These are phyloP conservation scores for Puccinia horiana DNA, from an alignment of 1,284 basidiomycete species.

Conservation along the genomic window DNA sequence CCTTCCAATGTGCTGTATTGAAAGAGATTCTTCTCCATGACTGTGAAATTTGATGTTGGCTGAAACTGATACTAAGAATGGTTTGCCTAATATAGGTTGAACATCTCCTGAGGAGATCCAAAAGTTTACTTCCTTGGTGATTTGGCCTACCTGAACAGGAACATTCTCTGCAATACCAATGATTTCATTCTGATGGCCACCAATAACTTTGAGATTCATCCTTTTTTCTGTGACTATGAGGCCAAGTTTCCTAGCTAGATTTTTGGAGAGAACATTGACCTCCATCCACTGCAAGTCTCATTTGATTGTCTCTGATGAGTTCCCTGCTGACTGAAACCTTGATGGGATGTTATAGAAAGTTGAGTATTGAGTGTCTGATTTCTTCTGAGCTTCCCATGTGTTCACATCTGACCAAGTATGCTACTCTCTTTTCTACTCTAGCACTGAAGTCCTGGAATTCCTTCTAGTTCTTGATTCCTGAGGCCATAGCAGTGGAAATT, in stretches of 20 bases:
- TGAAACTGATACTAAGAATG: background rate
- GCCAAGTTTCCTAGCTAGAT: background rate
- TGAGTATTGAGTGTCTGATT: background rate
- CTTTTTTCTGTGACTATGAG: no score
- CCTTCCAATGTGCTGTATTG: background rate
- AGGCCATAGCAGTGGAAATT: no score
- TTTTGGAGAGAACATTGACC: background rate
- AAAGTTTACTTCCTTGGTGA: no score
- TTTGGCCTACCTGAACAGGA: no score
- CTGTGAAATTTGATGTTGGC: background rate
- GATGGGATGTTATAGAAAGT: background rate
- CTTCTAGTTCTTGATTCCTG: background rate
- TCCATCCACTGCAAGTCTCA: background rate
- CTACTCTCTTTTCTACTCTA: background rate
- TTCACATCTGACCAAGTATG: background rate
- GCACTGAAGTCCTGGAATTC: background rate
- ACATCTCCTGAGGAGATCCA: no score
- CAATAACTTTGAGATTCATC: background rate
- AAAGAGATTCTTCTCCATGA: background rate
- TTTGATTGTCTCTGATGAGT: background rate
- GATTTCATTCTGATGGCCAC: background rate
- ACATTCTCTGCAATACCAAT: no score
- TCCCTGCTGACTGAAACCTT: background rate
- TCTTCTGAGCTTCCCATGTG: background rate
- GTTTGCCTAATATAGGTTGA: background rate